phyloP scores from a whole-genome alignment of 495 filamentous ascomycete genomes.

The Xylaria nigripes region DNA sequence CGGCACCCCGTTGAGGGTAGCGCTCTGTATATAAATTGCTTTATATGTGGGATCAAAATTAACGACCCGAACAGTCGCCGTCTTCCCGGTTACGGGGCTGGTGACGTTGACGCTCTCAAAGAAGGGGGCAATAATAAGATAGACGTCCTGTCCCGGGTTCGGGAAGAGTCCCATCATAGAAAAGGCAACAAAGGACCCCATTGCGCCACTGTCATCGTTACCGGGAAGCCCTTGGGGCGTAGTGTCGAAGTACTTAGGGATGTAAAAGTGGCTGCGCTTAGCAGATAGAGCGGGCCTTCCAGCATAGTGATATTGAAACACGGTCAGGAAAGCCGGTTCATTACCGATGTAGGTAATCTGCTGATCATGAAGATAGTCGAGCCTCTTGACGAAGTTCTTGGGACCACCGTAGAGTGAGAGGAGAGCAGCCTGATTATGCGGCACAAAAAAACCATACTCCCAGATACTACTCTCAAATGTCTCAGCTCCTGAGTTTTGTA shows the following conservation, averaged over 20 bases:
- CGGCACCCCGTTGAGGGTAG: slow-evolving; percentile 54
- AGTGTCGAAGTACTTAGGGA: slow-evolving; percentile 56
- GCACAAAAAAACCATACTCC: slow-evolving; percentile 67
- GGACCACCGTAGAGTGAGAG: slow-evolving; percentile 55
- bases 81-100: slow-evolving; percentile 52
- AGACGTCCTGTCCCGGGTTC: slow-evolving; percentile 66
- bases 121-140: slow-evolving; percentile 60
- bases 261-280: slow-evolving; percentile 54
- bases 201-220: slow-evolving; percentile 65
- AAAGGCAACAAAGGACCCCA: slow-evolving; percentile 63
- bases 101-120: slow-evolving; percentile 59
- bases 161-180: slow-evolving; percentile 70
- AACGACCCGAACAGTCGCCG: slow-evolving; percentile 49
- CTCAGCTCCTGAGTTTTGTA: slow-evolving; percentile 54
- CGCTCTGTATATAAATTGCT: slow-evolving; percentile 61
- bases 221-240: slow-evolving; percentile 56
- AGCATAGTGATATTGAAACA: slow-evolving; percentile 65
- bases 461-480: slow-evolving; percentile 65
- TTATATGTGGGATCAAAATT: slow-evolving; percentile 58
- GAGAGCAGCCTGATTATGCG: slow-evolving; percentile 59
- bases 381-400: slow-evolving; percentile 49
- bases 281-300: slow-evolving; percentile 58
- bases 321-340: slow-evolving; percentile 61
- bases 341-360: slow-evolving; percentile 66
- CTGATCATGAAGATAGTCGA: slow-evolving; percentile 57